Percentiles rank a stretch among this genome's conserved stretches.
Conservation (phyloP, 331 rosid species). For the Erythrophleum ivorense region DNA sequence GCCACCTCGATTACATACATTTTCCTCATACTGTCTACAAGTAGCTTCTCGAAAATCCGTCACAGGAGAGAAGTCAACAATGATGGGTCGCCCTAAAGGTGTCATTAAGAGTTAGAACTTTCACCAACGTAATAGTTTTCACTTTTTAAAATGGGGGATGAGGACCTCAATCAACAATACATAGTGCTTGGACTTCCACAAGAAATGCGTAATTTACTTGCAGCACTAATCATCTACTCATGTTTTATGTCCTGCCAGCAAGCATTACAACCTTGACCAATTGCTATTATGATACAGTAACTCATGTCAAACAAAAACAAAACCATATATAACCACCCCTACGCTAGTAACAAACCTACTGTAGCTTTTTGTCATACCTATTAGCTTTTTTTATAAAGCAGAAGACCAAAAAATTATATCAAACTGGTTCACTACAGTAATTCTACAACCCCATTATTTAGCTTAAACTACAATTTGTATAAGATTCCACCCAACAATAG, state of each 20-base stretch:
- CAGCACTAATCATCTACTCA: constrained; percentile 13
- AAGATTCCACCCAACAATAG: not conserved
- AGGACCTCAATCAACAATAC: constrained; percentile 4
- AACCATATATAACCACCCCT: not conserved
- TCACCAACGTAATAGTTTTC: not conserved
- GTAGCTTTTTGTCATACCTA: not conserved
- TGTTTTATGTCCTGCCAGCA: not conserved
- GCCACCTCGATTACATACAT: constrained; percentile 96
- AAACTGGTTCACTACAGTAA: not conserved
- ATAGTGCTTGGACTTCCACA: not conserved
- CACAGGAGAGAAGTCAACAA: constrained; percentile 93
- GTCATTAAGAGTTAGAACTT: constrained; percentile 23
- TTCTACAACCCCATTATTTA: not conserved
- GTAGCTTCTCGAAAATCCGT: constrained; percentile 99
- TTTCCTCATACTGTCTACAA: constrained; percentile 95
- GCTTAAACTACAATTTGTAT: not conserved
- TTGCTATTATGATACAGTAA: not conserved
- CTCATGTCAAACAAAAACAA: not conserved
- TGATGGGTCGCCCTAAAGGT: constrained; percentile 84
- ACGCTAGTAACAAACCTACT: not conserved
- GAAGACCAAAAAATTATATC: not conserved
- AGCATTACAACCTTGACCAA: not conserved
- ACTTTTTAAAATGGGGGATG: not conserved
- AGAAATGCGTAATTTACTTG: not conserved
- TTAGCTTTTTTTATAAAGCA: not conserved